Conservation (phyloP, 768 basidiomycete species). For the Rubroboletus satanas region DNA sequence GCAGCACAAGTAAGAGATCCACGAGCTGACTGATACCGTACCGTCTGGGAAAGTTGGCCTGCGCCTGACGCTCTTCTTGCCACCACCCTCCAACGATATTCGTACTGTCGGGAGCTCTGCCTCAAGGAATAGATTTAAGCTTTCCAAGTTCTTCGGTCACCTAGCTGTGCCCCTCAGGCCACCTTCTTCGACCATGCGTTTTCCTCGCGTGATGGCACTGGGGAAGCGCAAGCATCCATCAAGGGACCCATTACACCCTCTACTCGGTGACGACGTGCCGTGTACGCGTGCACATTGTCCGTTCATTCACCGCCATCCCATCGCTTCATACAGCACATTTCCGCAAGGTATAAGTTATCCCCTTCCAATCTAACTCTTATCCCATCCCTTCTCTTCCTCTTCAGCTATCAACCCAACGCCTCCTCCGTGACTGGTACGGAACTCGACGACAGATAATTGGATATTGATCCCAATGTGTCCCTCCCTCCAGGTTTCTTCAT, state of each 20-base stretch:
- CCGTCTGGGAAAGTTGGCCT: conserved; percentile 12
- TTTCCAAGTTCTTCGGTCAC: too few relatives aligned
- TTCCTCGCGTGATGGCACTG: neutral
- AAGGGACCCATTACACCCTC: neutral
- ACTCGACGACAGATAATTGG: neutral
- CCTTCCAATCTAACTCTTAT: neutral
- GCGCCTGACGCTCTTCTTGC: too few relatives aligned
- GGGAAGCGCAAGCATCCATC: neutral
- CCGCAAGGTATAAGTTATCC: conserved; percentile 1
- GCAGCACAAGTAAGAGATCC: neutral
- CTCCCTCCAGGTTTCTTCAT: conserved; percentile 6
- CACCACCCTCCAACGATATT: too few relatives aligned
- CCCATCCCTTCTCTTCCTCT: neutral
- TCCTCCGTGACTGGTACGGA: conserved; percentile 7
- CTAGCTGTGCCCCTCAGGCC: too few relatives aligned
- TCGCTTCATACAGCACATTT: neutral
- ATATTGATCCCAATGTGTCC: neutral
- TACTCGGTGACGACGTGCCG: neutral
- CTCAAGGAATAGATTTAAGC: too few relatives aligned
- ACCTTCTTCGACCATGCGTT: neutral
- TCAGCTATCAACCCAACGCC: neutral
- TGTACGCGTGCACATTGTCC: neutral
- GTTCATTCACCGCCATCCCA: neutral
- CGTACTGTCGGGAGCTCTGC: too few relatives aligned
- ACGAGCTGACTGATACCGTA: neutral